These are phyloP conservation scores for Pichia pseudocactophila DNA, from an alignment of 805 yeast genomes.

Conservation along the genomic window DNA sequence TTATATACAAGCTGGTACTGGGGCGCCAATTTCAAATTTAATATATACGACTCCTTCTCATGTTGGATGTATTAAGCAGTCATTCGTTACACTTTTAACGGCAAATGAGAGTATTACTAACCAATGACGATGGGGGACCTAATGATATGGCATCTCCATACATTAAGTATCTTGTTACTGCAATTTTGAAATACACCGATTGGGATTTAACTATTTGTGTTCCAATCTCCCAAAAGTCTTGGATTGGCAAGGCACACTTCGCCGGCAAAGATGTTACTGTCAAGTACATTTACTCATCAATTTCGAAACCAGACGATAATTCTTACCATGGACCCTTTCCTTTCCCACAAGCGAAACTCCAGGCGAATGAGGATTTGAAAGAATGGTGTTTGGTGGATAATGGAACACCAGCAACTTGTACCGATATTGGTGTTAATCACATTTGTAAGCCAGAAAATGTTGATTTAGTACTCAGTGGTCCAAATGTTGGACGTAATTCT, in stretches of 20 bases:
- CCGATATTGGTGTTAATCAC: slow-evolving; percentile 82
- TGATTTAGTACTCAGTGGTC: slow-evolving; percentile 88
- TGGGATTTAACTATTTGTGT: slow-evolving; percentile 83
- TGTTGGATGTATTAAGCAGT: too few relatives aligned
- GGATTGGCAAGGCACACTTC: slow-evolving; percentile 97
- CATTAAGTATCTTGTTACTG: slow-evolving; percentile 69
- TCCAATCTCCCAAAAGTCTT: slow-evolving; percentile 80
- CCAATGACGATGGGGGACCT: slow-evolving; percentile 96
- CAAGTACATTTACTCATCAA: slow-evolving; percentile 54
- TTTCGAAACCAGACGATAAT: slow-evolving; percentile 36
- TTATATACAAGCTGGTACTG: too few relatives aligned
- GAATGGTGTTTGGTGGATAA: slow-evolving; percentile 78
- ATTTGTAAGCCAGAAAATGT: slow-evolving; percentile 47
- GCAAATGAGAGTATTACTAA: slow-evolving; percentile 34
- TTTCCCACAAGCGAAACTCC: slow-evolving; percentile 35
- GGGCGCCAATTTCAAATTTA: too few relatives aligned
- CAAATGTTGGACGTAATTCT: slow-evolving; percentile 91
- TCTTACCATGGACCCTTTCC: slow-evolving; percentile 62
- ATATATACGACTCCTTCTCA: too few relatives aligned
- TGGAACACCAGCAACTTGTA: slow-evolving; percentile 94
- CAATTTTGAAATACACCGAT: slow-evolving; percentile 52
- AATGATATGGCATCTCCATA: slow-evolving; percentile 75
- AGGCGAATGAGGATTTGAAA: slow-evolving; percentile 35
- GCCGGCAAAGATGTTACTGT: slow-evolving; percentile 62
- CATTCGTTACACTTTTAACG: not conserved